phyloP scores from a whole-genome alignment of 208 protist genomes.

The Crithidia expoeki region DNA sequence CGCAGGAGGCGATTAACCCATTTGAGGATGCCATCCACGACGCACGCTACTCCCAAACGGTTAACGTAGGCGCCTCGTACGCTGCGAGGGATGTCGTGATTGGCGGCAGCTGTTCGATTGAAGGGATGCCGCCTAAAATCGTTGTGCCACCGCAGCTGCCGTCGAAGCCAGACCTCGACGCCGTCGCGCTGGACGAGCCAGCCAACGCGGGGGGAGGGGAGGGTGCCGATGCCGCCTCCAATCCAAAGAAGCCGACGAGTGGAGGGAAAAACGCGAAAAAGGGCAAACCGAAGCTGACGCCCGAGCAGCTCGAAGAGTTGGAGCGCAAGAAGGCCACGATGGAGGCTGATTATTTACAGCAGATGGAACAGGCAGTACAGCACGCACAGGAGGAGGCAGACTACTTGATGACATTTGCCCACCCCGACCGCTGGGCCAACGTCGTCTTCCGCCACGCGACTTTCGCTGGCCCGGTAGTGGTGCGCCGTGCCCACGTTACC shows the following conservation, averaged over 20 bases:
- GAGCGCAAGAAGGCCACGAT: conserved; percentile 61
- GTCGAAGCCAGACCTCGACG: conserved; percentile 29
- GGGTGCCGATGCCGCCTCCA: conserved; percentile 3
- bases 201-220: neutral
- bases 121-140: conserved; percentile 66
- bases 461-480: conserved; percentile 71
- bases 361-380: conserved; percentile 67
- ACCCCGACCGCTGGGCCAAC: conserved; percentile 74
- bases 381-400: conserved; percentile 71
- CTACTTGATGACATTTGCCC: conserved; percentile 83
- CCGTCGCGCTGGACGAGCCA: conserved; percentile 17
- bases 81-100: conserved; percentile 55
- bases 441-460: conserved; percentile 76
- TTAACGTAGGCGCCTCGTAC: conserved; percentile 42
- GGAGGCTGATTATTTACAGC: conserved; percentile 56
- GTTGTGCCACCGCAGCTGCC: conserved; percentile 73
- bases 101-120: conserved; percentile 48
- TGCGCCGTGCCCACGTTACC: conserved; percentile 74
- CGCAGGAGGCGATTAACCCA: conserved; percentile 8
- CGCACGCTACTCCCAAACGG: conserved; percentile 19
- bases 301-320: conserved; percentile 70
- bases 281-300: conserved; percentile 60
- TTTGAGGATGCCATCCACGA: conserved; percentile 39
- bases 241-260: conserved; percentile 14
- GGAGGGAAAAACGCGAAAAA: conserved; percentile 39